These are phyloP conservation scores for Carex arenaria DNA, from an alignment of 202 grass and related monocot genomes.

Conservation along the genomic window DNA sequence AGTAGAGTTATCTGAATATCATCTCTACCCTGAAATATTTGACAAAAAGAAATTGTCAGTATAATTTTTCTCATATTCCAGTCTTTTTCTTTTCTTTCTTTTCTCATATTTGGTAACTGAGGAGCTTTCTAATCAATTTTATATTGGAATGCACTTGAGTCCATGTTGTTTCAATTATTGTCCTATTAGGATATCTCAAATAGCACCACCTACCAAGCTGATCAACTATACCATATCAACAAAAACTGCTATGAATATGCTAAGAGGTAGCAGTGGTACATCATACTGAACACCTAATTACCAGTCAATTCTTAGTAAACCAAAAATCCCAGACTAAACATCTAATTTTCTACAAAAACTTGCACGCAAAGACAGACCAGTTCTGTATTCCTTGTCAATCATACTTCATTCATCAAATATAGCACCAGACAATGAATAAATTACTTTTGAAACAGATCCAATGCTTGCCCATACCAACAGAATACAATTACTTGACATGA, in stretches of 20 bases:
- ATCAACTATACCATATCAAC: background rate
- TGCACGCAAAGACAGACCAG: background rate
- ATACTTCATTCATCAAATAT: background rate
- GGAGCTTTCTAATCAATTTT: background rate
- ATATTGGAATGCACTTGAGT: background rate
- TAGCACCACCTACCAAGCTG: background rate
- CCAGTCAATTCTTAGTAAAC: background rate
- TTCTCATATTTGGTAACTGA: background rate
- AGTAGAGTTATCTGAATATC: slow-evolving; percentile 95
- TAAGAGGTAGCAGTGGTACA: background rate
- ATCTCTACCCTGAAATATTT: slow-evolving; percentile 76
- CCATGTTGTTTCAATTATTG: background rate
- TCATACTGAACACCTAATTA: background rate
- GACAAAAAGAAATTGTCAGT: slow-evolving; percentile 19
- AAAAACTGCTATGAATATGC: background rate
- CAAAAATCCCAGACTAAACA: background rate
- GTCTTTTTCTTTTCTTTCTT: background rate
- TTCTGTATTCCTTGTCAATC: background rate
- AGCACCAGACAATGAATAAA: background rate
- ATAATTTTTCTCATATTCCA: background rate
- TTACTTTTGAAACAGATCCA: background rate
- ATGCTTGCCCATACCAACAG: background rate
- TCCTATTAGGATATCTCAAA: background rate
- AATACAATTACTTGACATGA: background rate
- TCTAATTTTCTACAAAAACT: background rate